Base-by-base conservation (phyloP, 1,139 yeast genomes). In the Pneumocystis sp. region DNA sequence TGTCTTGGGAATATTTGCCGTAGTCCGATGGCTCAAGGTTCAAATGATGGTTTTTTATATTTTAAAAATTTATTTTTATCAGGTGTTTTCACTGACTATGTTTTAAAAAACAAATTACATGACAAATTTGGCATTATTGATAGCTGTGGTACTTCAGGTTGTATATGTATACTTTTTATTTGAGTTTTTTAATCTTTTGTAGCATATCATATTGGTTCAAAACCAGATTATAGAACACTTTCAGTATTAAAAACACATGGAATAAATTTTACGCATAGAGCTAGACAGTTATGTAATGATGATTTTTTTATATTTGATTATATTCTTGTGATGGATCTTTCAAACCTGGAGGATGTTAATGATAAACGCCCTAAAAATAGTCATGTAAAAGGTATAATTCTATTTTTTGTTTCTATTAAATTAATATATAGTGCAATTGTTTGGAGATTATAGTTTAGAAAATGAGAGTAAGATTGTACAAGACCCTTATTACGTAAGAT, bases 71-170 rank as follows among this genome's bases (percentile, higher is more conserved):
- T 25, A 50, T 29, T 19, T 50, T 50, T 21, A 25, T 25, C 10
- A 74, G 97, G 96, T 0, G 87, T 90, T 1, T 90, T 91, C 77
- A 79, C 78, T 65, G 84, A 88, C 68, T 79, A 80, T 40, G 95
- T 89, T 3, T 74, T 82, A 66, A 72, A 77, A 44, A 82, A 84
- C 0, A 80, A 80, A 59, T 69, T 79, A n/a, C 68, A 70, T 17
- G 74, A 74, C 45, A 69, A 69, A 57, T 81, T 90, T 70, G 75
- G 78, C 0, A 70, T 72, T n/a, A 86, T 89, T 57, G 96, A 89
- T 71, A 89, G 57, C 96, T 0, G 61, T 12, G 44, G 61, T 3
- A 59, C 44, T 15, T 59, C 44, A n/a, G 40, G 45, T 39, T 39
- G 10, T 12, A 31, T 42, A 39, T 31, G 6, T 21, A 25, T 8